Evolutionary conservation across 495 filamentous ascomycete species (phyloP).

Genomic region (Talaromyces thailandensis): DNA sequence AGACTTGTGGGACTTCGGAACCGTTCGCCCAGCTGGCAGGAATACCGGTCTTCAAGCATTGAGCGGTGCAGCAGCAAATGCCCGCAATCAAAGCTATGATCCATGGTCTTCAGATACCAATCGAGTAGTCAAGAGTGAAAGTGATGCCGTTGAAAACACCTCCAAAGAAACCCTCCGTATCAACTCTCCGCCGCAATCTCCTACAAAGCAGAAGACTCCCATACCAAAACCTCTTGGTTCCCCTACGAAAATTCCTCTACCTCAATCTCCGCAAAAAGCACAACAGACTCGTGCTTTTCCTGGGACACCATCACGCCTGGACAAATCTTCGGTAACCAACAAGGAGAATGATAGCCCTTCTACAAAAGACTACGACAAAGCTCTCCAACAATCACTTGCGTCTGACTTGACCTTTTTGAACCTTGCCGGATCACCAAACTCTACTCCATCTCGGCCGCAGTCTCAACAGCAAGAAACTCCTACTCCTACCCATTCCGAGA

Average conservation of each 20-base stretch:
- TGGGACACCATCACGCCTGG: slow-evolving; percentile 29
- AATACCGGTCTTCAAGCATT: slow-evolving; percentile 51
- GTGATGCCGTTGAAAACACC: background rate
- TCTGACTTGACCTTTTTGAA: slow-evolving; percentile 47
- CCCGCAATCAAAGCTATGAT: slow-evolving; percentile 33
- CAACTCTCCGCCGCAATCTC: slow-evolving; percentile 10
- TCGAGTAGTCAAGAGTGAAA: background rate
- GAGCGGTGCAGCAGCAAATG: slow-evolving; percentile 66
- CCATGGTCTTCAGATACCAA: background rate
- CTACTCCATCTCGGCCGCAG: slow-evolving; percentile 11
- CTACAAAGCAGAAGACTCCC: slow-evolving; percentile 9
- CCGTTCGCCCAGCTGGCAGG: slow-evolving; percentile 63
- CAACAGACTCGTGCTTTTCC: slow-evolving; percentile 26
- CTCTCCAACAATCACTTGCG: slow-evolving; percentile 50
- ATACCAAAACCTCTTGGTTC: slow-evolving; percentile 24
- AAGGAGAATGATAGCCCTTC: slow-evolving; percentile 22
- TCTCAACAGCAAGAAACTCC: slow-evolving; percentile 5
- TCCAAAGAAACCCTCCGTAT: slow-evolving; percentile 16
- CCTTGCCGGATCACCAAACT: slow-evolving; percentile 14
- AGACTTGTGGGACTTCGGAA: slow-evolving; percentile 95
- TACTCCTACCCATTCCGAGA: slow-evolving; percentile 17
- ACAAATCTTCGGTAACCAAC: slow-evolving; percentile 16
- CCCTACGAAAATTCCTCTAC: slow-evolving; percentile 56
- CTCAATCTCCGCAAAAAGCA: slow-evolving; percentile 30
- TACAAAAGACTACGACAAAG: slow-evolving; percentile 51